Percentiles rank a stretch among this genome's conserved stretches.
Conservation (phyloP, 2,329 filamentous ascomycete genomes). For the Pyrenophora teres region DNA sequence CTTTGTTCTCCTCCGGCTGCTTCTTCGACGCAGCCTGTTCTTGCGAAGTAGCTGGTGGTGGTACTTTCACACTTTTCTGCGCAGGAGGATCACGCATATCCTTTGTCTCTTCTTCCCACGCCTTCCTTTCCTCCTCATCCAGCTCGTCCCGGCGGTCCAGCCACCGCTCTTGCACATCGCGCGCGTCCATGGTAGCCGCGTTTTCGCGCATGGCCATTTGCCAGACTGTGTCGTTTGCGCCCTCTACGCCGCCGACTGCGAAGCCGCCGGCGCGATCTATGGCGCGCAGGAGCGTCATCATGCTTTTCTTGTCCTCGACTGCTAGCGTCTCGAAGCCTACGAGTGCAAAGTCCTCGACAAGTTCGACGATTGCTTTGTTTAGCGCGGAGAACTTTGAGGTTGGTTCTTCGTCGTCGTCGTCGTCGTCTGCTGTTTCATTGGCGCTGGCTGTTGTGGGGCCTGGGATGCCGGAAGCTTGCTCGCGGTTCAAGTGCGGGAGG, state of each 20-base stretch:
- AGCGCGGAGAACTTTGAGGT: conserved; percentile 75
- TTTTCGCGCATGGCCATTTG: conserved; percentile 85
- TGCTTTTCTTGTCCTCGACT: conserved; percentile 94
- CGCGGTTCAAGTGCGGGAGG: conserved; percentile 76
- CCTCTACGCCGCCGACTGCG: conserved; percentile 86
- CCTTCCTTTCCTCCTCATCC: conserved; percentile 76
- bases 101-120: conserved; percentile 75
- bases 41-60: background rate
- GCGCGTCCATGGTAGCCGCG: conserved; percentile 73
- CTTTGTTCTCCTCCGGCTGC: conserved; percentile 2
- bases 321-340: conserved; percentile 92
- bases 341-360: conserved; percentile 88
- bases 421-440: conserved; percentile 54
- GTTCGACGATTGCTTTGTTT: conserved; percentile 82
- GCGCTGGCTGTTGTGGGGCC: conserved; percentile 28
- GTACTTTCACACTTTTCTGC: conserved; percentile 1
- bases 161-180: conserved; percentile 96
- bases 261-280: conserved; percentile 94
- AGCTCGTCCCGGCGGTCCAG: conserved; percentile 86
- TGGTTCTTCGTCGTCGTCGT: conserved; percentile 36
- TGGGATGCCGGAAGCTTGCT: conserved; percentile 57
- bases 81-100: conserved; percentile 33
- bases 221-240: conserved; percentile 96
- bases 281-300: conserved; percentile 87
- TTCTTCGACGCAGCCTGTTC: conserved; percentile 6